Conservation (phyloP, 2,329 filamentous ascomycete genomes). For the Aspergillus flavus region DNA sequence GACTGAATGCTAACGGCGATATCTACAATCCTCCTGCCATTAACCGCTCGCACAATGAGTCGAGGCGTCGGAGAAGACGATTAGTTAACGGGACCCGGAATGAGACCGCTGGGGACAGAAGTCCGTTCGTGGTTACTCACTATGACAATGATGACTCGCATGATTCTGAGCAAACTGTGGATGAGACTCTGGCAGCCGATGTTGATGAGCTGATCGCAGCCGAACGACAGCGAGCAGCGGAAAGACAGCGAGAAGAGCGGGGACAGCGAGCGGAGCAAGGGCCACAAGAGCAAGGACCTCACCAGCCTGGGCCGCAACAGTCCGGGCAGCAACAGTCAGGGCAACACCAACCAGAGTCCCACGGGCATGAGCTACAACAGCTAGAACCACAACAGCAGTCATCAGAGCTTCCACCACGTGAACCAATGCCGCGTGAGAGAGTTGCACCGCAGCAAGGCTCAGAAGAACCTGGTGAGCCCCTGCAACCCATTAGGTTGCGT, state of each 20-base stretch:
- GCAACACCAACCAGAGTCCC: background rate
- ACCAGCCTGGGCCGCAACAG: background rate
- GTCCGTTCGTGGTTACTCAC: background rate
- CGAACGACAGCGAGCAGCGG: background rate
- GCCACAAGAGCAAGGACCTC: background rate
- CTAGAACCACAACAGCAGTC: background rate
- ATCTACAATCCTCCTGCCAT: background rate
- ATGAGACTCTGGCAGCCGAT: background rate
- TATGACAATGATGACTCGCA: too few relatives aligned
- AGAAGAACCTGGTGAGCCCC: background rate
- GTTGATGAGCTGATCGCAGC: too few relatives aligned
- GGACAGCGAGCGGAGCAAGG: background rate
- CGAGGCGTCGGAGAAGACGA: background rate
- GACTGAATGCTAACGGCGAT: background rate
- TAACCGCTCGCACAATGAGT: background rate
- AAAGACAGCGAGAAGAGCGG: too few relatives aligned
- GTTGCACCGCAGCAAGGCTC: background rate
- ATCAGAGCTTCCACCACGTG: background rate
- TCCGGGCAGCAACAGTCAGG: background rate
- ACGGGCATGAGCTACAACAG: background rate
- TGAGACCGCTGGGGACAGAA: background rate
- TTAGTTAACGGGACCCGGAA: background rate
- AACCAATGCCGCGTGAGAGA: background rate
- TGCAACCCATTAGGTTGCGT: background rate
- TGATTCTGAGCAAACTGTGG: too few relatives aligned